Base-by-base conservation (phyloP, 2,329 filamentous ascomycete species). In the Tolypocladium tundrense region DNA sequence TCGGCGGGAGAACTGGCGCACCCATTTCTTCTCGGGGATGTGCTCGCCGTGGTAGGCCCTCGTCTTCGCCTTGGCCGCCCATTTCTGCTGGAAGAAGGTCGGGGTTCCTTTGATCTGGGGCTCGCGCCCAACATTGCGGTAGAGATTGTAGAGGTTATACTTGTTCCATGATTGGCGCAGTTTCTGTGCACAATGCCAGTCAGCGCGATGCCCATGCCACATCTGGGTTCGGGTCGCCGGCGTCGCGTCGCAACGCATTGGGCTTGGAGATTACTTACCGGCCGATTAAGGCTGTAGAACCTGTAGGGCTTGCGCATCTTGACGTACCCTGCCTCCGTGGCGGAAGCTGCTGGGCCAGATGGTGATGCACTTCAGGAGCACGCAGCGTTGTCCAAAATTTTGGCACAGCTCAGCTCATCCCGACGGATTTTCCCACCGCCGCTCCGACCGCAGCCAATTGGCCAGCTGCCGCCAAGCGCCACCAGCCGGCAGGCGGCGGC, bases 11-110 rank as follows among this genome's bases (percentile, higher is more conserved):
- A 99, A 99, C 83, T 96, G 92, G 70, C 89, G 88, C 74, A 89
- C 83, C 94, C 94, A 99, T 77, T 94, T 88, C 71, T 88, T 86
- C 78, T 99, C 94, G 63, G 87, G 86, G 65, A 99, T 87, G 70
- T 96, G 90, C 71, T 97, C 93, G 73, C 93, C 94, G 76, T 99
- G 94, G 74, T 97, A 99, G 62, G 82, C 86, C 64, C 94, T 87
- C 48, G 90, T 84, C 63, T 86, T 73, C 27, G 91, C 85, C 75
- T 99, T 99, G 67, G 93, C 90, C 1, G 76, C 74, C 93, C 93
- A 99, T 87, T 99, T 99, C 76, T 97, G 93, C 80, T 97, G 93
- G 82, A 96, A 99, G 77, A 94, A 95, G 51, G 92, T 97, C 61
- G 76, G 74, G 55, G 65, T 65, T 19, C 70, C 67, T 24, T 63